These are phyloP conservation scores for Lentinus brumalis DNA, from an alignment of 768 basidiomycete species.

Conservation along the genomic window DNA sequence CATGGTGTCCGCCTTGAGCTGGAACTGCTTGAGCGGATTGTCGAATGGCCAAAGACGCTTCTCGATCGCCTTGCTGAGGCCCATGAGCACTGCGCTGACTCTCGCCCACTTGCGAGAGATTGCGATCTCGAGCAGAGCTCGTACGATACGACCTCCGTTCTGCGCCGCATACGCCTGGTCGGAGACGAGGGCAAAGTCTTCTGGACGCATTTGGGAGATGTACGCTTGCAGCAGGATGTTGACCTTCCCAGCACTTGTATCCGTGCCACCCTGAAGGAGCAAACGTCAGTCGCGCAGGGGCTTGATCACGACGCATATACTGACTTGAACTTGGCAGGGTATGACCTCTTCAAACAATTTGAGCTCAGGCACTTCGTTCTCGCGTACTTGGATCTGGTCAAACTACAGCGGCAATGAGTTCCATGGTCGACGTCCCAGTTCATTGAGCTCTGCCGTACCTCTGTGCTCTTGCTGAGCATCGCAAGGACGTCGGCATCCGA, in stretches of 20 bases:
- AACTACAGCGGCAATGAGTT: constrained; percentile 53
- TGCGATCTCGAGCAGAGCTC: constrained; percentile 94
- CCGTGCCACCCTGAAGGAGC: constrained; percentile 56
- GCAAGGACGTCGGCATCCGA: constrained; percentile 88
- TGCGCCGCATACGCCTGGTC: constrained; percentile 94
- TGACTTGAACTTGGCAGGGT: constrained; percentile 82
- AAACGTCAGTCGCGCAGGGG: not conserved
- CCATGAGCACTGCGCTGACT: constrained; percentile 76
- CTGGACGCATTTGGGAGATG: constrained; percentile 78
- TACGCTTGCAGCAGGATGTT: constrained; percentile 92
- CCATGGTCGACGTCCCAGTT: not conserved
- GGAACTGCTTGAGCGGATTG: constrained; percentile 83
- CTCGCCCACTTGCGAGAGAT: constrained; percentile 92
- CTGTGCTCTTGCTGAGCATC: constrained; percentile 88
- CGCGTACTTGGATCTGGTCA: constrained; percentile 91
- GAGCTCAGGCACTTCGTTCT: constrained; percentile 85
- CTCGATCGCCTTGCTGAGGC: constrained; percentile 91
- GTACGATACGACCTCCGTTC: constrained; percentile 90
- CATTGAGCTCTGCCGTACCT: constrained; percentile 52
- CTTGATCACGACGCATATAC: constrained; percentile 10
- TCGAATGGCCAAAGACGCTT: constrained; percentile 94
- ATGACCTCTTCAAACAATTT: constrained; percentile 61
- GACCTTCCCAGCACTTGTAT: constrained; percentile 77
- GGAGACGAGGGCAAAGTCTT: constrained; percentile 96
- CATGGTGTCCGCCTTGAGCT: constrained; percentile 74